A percentile compares a stretch with the other conserved stretches of the same genome.
Conservation (phyloP, 2,329 filamentous ascomycete species). For the Diaporthe australafricana region DNA sequence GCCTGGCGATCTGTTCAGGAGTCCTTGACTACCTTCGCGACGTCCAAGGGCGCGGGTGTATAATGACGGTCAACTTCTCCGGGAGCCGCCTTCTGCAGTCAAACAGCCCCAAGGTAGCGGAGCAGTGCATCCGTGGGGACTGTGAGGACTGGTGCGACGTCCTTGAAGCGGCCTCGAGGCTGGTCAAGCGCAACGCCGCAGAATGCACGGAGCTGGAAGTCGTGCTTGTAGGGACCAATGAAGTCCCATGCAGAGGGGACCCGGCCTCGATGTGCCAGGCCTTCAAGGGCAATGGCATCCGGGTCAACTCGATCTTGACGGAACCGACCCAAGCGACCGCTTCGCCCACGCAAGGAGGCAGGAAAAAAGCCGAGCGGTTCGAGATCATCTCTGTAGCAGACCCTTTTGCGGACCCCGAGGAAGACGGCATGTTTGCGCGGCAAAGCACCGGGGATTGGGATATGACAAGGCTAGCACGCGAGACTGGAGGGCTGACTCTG, state of each 20-base stretch:
- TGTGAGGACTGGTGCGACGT: conserved; percentile 28
- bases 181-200: conserved; percentile 21
- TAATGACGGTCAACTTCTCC: conserved; percentile 37
- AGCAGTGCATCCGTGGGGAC: conserved; percentile 34
- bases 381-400: conserved; percentile 11
- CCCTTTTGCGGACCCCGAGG: conserved; percentile 1
- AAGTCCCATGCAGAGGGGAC: conserved; percentile 25
- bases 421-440: neutral
- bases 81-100: conserved; percentile 49
- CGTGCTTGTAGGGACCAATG: conserved; percentile 30
- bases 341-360: neutral
- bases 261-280: conserved; percentile 17
- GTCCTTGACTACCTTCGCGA: conserved; percentile 35
- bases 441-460: neutral
- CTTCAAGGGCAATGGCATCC: neutral
- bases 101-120: conserved; percentile 38
- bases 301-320: conserved; percentile 32
- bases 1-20: conserved; percentile 32
- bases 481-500: conserved; percentile 31
- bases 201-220: conserved; percentile 30
- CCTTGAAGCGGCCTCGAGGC: conserved; percentile 29
- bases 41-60: conserved; percentile 30
- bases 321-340: neutral
- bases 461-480: conserved; percentile 31
- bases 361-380: neutral